Evolutionary conservation across 257 asterid genomes (phyloP).

Genomic region (Nicotiana benthamiana): DNA sequence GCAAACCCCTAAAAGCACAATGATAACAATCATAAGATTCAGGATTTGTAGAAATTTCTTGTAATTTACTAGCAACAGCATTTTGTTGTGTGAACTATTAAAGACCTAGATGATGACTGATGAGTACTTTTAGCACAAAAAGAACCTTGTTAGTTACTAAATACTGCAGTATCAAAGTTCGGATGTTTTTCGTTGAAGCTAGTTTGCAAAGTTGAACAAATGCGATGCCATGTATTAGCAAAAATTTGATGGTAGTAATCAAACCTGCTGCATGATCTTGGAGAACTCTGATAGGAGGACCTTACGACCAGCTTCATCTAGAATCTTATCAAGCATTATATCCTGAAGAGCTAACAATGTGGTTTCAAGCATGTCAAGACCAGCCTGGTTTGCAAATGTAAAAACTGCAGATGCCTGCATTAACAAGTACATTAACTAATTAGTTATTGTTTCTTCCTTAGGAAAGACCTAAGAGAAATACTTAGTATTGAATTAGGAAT

Average conservation of each 20-base stretch:
- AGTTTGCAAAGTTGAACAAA: not conserved
- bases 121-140: not conserved
- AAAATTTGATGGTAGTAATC: not conserved
- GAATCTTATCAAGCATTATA: conserved; percentile 78
- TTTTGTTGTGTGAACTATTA: not conserved
- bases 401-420: conserved; percentile 81
- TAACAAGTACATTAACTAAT: not conserved
- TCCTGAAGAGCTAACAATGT: conserved; percentile 87
- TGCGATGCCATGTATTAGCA: not conserved
- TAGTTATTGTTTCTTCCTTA: not conserved
- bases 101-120: not conserved
- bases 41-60: not conserved
- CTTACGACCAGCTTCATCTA: conserved; percentile 79
- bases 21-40: not conserved
- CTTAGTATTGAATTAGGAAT: not conserved
- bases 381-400: conserved; percentile 87
- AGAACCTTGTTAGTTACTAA: not conserved
- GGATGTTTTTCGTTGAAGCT: not conserved
- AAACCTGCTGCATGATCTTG: conserved; percentile 90
- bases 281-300: conserved; percentile 71
- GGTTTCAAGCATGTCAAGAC: conserved; percentile 97
- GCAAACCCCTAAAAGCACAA: conserved; percentile 55
- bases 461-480: not conserved
- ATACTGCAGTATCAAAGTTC: not conserved
- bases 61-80: not conserved